phyloP scores from a whole-genome alignment of 768 basidiomycete species.

The Lactarius pseudohatsudake region DNA sequence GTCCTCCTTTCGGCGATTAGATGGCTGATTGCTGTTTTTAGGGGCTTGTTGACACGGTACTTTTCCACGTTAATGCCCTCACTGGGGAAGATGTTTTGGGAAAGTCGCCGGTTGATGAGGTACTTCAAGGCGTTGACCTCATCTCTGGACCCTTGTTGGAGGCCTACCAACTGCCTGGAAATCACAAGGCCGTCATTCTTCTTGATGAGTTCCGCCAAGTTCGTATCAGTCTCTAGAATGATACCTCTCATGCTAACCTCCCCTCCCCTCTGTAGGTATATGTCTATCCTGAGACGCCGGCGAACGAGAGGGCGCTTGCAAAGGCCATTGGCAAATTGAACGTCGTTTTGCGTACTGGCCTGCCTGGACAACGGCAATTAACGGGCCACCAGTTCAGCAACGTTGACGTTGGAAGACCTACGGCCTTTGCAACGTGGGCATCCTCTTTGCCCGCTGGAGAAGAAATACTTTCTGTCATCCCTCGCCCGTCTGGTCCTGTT shows the following conservation, averaged over 20 bases:
- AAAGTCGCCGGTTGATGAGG: slow-evolving; percentile 36
- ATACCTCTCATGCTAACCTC: slow-evolving; percentile 2
- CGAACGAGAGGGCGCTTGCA: slow-evolving; percentile 45
- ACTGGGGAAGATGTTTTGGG: slow-evolving; percentile 62
- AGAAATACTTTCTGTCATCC: slow-evolving; percentile 52
- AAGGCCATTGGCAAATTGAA: slow-evolving; percentile 48
- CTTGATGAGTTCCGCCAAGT: slow-evolving; percentile 81
- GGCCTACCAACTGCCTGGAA: slow-evolving; percentile 49
- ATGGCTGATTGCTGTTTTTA: slow-evolving; percentile 33
- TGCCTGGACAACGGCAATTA: slow-evolving; percentile 45
- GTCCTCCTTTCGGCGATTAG: not conserved
- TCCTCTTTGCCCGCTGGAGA: slow-evolving; percentile 57
- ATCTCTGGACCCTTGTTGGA: slow-evolving; percentile 61
- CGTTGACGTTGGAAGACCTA: slow-evolving; percentile 44
- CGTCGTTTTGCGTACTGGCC: slow-evolving; percentile 54
- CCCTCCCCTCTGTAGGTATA: slow-evolving; percentile 45
- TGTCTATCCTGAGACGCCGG: slow-evolving; percentile 62
- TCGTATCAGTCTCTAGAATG: slow-evolving; percentile 18
- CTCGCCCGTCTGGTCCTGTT: slow-evolving; percentile 51
- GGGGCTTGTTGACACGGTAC: slow-evolving; percentile 65
- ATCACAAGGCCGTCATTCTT: slow-evolving; percentile 55
- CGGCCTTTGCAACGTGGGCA: slow-evolving; percentile 67
- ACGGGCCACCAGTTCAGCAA: slow-evolving; percentile 56
- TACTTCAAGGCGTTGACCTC: slow-evolving; percentile 59
- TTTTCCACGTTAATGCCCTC: slow-evolving; percentile 77